phyloP scores from a whole-genome alignment of 305 asterid genomes.

The Caryopteris hybrid region DNA sequence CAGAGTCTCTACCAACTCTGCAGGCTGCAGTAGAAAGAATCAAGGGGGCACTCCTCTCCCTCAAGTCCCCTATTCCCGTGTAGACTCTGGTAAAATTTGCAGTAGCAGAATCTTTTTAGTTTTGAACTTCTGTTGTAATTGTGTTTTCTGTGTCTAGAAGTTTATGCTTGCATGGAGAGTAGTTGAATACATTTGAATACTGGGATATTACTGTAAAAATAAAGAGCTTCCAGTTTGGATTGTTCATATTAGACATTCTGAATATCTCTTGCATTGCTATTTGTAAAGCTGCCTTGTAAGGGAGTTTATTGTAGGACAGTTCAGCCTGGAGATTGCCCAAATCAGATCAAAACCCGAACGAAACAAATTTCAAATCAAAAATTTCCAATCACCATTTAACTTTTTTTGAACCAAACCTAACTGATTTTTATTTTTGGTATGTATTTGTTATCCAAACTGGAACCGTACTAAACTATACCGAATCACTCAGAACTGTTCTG shows the following conservation, averaged over 20 bases:
- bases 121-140: conserved; percentile 2
- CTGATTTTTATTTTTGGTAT: too few relatives aligned
- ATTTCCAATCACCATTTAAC: too few relatives aligned
- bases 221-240: not conserved
- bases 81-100: conserved; percentile 13
- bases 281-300: not conserved
- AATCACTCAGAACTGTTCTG: too few relatives aligned
- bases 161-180: conserved; percentile 12
- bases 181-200: not conserved
- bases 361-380: too few relatives aligned
- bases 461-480: too few relatives aligned
- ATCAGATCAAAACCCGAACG: too few relatives aligned
- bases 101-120: not conserved
- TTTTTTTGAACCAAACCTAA: too few relatives aligned
- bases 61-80: conserved; percentile 45
- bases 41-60: conserved; percentile 46
- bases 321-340: too few relatives aligned
- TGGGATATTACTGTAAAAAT: not conserved
- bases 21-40: conserved; percentile 69
- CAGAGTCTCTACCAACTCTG: conserved; percentile 62
- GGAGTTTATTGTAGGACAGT: too few relatives aligned
- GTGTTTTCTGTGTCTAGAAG: not conserved
- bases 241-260: not conserved
- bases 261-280: not conserved
- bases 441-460: too few relatives aligned